Conservation (phyloP, 179 eudicot genomes). For the Corrigiola litoralis region DNA sequence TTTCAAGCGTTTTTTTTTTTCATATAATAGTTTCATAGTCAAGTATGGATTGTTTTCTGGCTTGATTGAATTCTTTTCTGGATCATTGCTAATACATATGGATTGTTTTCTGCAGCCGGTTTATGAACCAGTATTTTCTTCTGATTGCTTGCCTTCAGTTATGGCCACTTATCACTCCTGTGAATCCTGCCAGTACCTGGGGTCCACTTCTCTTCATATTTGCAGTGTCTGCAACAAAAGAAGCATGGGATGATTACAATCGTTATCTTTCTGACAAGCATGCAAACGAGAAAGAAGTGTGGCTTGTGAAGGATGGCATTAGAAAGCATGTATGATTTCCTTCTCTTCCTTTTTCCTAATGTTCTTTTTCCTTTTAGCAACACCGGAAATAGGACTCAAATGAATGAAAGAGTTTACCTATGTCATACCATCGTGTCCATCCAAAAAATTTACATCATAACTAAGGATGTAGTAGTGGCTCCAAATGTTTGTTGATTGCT, state of each 20-base stretch:
- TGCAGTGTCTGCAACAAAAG: constrained; percentile 93
- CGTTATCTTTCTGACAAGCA: constrained; percentile 92
- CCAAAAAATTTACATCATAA: not conserved
- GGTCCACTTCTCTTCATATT: constrained; percentile 95
- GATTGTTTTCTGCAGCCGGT: constrained; percentile 66
- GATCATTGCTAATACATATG: constrained; percentile 13
- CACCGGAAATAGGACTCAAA: not conserved
- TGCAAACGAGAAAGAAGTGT: constrained; percentile 96
- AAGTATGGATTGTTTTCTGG: too few relatives aligned
- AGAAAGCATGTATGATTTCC: constrained; percentile 60
- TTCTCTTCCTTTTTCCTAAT: not conserved
- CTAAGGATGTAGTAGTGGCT: not conserved
- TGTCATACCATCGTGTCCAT: not conserved
- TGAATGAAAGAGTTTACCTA: not conserved
- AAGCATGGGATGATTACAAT: constrained; percentile 99
- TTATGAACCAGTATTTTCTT: constrained; percentile 98
- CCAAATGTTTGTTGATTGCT: not conserved
- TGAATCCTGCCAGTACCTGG: constrained; percentile 99
- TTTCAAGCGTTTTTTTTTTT: too few relatives aligned
- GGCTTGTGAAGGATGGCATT: constrained; percentile 83
- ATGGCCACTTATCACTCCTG: constrained; percentile 98
- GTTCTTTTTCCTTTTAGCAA: not conserved
- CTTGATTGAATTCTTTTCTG: not conserved
- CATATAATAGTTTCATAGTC: too few relatives aligned
- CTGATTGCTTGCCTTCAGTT: constrained; percentile 99